Evolutionary conservation across 2,329 filamentous ascomycete genomes (phyloP).

Genomic region (Periconia digitata): DNA sequence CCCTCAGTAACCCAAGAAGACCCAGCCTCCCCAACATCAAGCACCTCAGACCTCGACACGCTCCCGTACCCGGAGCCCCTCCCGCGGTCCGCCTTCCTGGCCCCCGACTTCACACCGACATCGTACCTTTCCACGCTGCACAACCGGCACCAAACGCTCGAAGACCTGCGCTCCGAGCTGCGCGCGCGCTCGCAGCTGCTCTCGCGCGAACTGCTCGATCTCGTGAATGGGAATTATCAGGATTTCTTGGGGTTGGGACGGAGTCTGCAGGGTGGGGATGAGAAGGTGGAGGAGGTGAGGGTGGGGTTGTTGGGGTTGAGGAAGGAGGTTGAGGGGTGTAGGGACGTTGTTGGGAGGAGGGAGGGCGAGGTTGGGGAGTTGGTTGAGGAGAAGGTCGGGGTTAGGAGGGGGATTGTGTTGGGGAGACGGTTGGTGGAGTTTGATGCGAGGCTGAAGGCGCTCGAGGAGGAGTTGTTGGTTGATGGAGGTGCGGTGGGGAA

Average conservation of each 20-base stretch:
- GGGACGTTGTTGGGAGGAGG: constrained; percentile 64
- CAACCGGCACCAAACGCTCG: constrained; percentile 91
- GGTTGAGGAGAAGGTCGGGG: constrained; percentile 69
- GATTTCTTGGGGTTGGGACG: constrained; percentile 83
- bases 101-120: constrained; percentile 73
- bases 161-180: constrained; percentile 85
- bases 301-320: constrained; percentile 85
- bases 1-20: too few species aligned
- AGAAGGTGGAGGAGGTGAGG: constrained; percentile 85
- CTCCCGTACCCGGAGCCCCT: constrained; percentile 89
- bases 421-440: constrained; percentile 67
- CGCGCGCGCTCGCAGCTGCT: constrained; percentile 78
- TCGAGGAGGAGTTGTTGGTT: constrained; percentile 67
- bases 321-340: constrained; percentile 76
- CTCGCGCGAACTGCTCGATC: constrained; percentile 82
- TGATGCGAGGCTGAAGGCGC: constrained; percentile 61
- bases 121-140: constrained; percentile 80
- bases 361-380: constrained; percentile 64
- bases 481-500: constrained; percentile 30
- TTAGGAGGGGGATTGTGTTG: constrained; percentile 65
- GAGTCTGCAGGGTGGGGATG: constrained; percentile 82
- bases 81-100: constrained; percentile 78
- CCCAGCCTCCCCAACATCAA: constrained; percentile 5
- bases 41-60: constrained; percentile 37
- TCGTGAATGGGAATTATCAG: constrained; percentile 94